Conservation (phyloP, 108 stramenopile genomes). For the Skeletonema menzelii region DNA sequence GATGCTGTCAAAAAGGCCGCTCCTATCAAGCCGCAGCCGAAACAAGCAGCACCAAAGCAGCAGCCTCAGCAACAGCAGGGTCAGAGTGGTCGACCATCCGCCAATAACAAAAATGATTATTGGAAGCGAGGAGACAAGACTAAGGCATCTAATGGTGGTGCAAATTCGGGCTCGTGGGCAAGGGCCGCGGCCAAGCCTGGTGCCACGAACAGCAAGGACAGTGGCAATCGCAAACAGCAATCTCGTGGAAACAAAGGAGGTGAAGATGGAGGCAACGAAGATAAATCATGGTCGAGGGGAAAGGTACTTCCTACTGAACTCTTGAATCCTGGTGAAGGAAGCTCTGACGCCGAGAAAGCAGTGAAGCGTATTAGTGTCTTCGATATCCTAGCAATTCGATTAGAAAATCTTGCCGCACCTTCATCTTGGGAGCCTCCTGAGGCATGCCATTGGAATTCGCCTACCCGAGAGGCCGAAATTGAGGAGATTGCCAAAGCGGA, state of each 20-base stretch:
- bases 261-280: slow-evolving; percentile 6
- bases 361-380: slow-evolving; percentile 59
- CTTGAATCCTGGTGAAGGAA: slow-evolving; percentile 57
- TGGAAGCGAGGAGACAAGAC: slow-evolving; percentile 16
- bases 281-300: slow-evolving; percentile 24
- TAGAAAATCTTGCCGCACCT: slow-evolving; percentile 57
- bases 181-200: slow-evolving; percentile 35
- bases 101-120: slow-evolving; percentile 28
- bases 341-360: slow-evolving; percentile 52
- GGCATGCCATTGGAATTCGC: slow-evolving; percentile 53
- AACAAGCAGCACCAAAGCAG: slow-evolving; percentile 15
- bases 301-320: slow-evolving; percentile 33
- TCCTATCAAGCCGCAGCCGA: slow-evolving; percentile 27
- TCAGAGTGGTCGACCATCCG: slow-evolving; percentile 5
- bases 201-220: slow-evolving; percentile 3
- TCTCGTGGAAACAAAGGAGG: slow-evolving; percentile 28
- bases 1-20: slow-evolving; percentile 39
- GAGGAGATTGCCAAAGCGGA: slow-evolving; percentile 32
- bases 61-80: slow-evolving; percentile 22
- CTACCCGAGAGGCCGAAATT: slow-evolving; percentile 33
- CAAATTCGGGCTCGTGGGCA: slow-evolving; percentile 26
- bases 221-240: slow-evolving; percentile 36
- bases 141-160: slow-evolving; percentile 13
- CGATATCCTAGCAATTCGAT: slow-evolving; percentile 57
- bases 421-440: slow-evolving; percentile 36